phyloP scores from a whole-genome alignment of 129 eudicot species.

The Logfia minima region DNA sequence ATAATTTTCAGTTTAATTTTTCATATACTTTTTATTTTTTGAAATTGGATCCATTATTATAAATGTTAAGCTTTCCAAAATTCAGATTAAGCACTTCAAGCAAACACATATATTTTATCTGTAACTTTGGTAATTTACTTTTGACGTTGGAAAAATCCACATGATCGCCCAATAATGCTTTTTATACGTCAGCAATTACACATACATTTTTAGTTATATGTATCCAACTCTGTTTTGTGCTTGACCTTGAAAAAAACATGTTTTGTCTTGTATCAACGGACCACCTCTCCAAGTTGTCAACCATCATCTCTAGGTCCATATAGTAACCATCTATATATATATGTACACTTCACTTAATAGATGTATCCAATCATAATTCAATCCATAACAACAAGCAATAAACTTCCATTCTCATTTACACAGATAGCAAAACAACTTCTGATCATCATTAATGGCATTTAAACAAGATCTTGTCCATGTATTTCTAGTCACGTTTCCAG shows the following conservation, averaged over 20 bases:
- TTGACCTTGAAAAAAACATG: neutral
- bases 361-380: neutral
- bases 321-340: neutral
- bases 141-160: neutral
- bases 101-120: no score
- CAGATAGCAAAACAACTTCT: no score
- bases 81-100: no score
- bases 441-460: slow-evolving; percentile 1
- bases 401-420: neutral
- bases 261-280: neutral
- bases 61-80: no score
- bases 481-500: slow-evolving; percentile 22
- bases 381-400: neutral
- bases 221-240: neutral
- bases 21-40: no score
- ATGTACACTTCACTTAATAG: neutral
- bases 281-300: neutral
- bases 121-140: no score
- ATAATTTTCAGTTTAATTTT: no score
- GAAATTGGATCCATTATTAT: no score
- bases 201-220: neutral
- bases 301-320: no score
- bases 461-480: slow-evolving; percentile 22
- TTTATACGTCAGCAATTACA: neutral
- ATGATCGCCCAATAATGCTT: neutral